Percentiles rank a stretch among this genome's conserved stretches.
These are phyloP conservation scores for Aspergillus quadricinctus DNA, from an alignment of 2,329 filamentous ascomycete species.

Conservation along the genomic window DNA sequence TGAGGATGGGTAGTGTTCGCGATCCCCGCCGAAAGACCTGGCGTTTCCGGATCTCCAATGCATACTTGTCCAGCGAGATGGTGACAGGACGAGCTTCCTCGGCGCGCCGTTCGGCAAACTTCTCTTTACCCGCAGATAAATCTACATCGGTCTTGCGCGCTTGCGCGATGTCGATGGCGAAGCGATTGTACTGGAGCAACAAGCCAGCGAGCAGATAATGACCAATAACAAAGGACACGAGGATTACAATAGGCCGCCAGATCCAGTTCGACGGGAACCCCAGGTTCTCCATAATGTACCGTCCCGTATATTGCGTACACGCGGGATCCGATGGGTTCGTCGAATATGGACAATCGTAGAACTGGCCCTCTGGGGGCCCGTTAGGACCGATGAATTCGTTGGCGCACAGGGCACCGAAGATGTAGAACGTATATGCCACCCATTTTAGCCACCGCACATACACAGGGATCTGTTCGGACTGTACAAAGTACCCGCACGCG, in stretches of 20 bases:
- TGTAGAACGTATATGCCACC: conserved; percentile 48
- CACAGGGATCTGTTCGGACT: conserved; percentile 66
- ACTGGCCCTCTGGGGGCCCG: conserved; percentile 48
- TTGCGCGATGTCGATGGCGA: conserved; percentile 66
- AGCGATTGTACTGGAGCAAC: conserved; percentile 59
- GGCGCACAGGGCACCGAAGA: conserved; percentile 64
- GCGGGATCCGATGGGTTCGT: conserved; percentile 60
- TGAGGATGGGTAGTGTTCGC: conserved; percentile 51
- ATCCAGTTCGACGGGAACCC: conserved; percentile 67
- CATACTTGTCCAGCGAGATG: conserved; percentile 61
- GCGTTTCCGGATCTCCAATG: conserved; percentile 61
- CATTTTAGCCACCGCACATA: conserved; percentile 74
- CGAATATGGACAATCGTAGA: conserved; percentile 67
- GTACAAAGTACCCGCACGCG: conserved; percentile 73
- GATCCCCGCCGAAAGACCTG: conserved; percentile 45
- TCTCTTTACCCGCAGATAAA: conserved; percentile 66
- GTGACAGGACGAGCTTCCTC: conserved; percentile 58
- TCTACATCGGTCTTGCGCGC: conserved; percentile 57
- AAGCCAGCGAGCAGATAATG: conserved; percentile 60
- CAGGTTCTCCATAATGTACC: conserved; percentile 64
- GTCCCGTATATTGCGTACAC: conserved; percentile 65
- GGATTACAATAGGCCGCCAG: conserved; percentile 59
- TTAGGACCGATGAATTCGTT: conserved; percentile 61
- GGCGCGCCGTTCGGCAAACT: conserved; percentile 54
- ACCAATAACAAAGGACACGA: conserved; percentile 59